A percentile compares a stretch with the other conserved stretches of the same genome.
These are phyloP conservation scores for Stemphylium vesicarium DNA, from an alignment of 2,329 filamentous ascomycete genomes.

Conservation along the genomic window DNA sequence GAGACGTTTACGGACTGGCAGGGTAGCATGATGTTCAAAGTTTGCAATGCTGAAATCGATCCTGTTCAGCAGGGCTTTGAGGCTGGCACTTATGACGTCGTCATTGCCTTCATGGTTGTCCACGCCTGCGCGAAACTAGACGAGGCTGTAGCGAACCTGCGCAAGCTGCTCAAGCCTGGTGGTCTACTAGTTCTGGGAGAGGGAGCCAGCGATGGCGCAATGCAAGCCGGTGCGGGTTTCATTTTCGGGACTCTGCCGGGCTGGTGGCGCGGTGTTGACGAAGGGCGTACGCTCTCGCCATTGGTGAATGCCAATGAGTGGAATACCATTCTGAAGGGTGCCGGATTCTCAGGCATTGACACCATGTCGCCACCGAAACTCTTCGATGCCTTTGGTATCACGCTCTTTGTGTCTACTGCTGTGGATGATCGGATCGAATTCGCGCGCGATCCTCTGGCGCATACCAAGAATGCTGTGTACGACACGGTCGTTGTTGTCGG, in stretches of 20 bases:
- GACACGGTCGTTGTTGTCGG: neutral
- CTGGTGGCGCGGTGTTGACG: slow-evolving; percentile 46
- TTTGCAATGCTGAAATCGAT: slow-evolving; percentile 12
- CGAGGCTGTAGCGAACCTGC: slow-evolving; percentile 14
- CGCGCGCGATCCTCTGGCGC: slow-evolving; percentile 1
- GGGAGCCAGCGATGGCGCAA: neutral
- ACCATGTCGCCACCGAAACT: neutral
- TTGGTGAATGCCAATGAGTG: slow-evolving; percentile 15
- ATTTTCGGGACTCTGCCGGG: slow-evolving; percentile 48
- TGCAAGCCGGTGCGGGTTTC: slow-evolving; percentile 10
- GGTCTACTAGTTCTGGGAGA: slow-evolving; percentile 52
- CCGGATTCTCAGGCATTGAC: slow-evolving; percentile 17
- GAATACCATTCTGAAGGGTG: slow-evolving; percentile 16
- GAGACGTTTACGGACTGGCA: neutral
- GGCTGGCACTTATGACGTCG: slow-evolving; percentile 20
- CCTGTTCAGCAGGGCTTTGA: slow-evolving; percentile 17
- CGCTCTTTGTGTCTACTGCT: neutral
- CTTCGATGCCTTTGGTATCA: neutral
- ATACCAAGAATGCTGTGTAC: neutral
- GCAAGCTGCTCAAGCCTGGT: slow-evolving; percentile 43
- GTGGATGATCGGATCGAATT: slow-evolving; percentile 7
- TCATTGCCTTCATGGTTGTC: slow-evolving; percentile 24
- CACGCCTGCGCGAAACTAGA: slow-evolving; percentile 19
- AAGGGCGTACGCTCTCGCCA: slow-evolving; percentile 11
- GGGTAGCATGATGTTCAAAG: slow-evolving; percentile 7